These are phyloP conservation scores for Thalassiosira pacifica DNA, from an alignment of 352 stramenopile genomes.

Conservation along the genomic window DNA sequence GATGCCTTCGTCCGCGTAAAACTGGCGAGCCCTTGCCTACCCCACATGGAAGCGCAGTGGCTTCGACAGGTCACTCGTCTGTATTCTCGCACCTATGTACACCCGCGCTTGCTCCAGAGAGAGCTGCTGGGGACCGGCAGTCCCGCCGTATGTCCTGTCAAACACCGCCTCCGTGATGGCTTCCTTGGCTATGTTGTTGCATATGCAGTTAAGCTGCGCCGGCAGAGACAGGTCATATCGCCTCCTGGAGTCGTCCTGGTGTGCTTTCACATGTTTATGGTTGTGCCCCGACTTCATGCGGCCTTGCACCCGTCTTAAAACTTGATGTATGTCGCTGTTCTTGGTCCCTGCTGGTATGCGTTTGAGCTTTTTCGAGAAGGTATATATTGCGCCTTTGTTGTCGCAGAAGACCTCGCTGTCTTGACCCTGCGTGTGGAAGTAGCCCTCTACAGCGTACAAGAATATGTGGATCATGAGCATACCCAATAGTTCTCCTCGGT, in stretches of 20 bases:
- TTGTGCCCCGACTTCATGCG: background rate
- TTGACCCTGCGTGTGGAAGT: background rate
- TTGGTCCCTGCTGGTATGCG: background rate
- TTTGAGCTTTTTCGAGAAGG: background rate
- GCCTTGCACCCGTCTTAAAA: background rate
- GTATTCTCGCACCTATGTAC: background rate
- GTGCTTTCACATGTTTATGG: background rate
- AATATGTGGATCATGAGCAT: constrained; percentile 4
- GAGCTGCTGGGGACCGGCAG: background rate
- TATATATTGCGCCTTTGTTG: background rate
- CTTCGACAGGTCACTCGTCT: background rate
- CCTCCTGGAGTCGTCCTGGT: background rate
- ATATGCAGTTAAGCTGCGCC: background rate
- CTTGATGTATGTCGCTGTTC: background rate
- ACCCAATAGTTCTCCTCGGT: constrained; percentile 4
- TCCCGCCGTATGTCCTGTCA: background rate
- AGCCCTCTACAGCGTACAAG: background rate
- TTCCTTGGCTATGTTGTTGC: background rate
- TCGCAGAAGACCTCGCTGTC: background rate
- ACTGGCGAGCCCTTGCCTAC: background rate
- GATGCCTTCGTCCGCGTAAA: background rate
- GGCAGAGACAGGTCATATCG: background rate
- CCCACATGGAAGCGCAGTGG: background rate
- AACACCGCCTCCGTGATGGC: background rate
- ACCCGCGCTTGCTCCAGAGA: background rate